These are phyloP conservation scores for Peterozyma xylosa DNA, from an alignment of 805 yeast genomes.

Conservation along the genomic window DNA sequence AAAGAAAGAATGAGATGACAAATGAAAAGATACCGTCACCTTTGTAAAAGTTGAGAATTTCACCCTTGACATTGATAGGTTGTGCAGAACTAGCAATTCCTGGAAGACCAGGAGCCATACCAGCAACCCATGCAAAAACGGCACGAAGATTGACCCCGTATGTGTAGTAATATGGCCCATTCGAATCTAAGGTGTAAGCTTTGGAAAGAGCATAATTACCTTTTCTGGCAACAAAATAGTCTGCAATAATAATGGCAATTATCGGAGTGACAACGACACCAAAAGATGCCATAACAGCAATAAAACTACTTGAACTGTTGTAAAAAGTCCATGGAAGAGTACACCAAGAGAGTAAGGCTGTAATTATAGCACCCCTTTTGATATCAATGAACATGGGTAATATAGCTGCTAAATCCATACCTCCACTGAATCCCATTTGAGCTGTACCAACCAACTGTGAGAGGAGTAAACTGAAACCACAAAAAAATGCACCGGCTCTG, in stretches of 20 bases:
- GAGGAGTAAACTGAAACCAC: conserved; percentile 24
- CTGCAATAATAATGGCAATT: conserved; percentile 26
- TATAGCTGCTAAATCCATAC: conserved; percentile 34
- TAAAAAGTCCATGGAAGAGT: conserved; percentile 32
- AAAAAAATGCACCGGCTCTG: conserved; percentile 34
- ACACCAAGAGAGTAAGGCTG: conserved; percentile 27
- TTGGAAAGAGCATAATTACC: conserved; percentile 24
- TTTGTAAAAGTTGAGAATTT: conserved; percentile 20
- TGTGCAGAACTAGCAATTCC: conserved; percentile 26
- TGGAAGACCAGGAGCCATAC: conserved; percentile 32
- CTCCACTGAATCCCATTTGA: conserved; percentile 28
- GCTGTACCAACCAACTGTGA: conserved; percentile 30
- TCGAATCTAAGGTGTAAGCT: conserved; percentile 21
- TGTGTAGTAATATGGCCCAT: conserved; percentile 22
- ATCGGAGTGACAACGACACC: conserved; percentile 29
- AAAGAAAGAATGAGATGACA: conserved; percentile 18
- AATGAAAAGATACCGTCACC: conserved; percentile 23
- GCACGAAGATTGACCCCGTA: conserved; percentile 24
- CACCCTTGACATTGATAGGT: conserved; percentile 13
- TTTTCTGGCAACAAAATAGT: conserved; percentile 25
- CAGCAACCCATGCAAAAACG: conserved; percentile 19
- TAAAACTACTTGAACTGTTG: conserved; percentile 26
- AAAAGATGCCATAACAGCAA: conserved; percentile 29
- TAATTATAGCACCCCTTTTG: conserved; percentile 26
- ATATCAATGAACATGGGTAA: conserved; percentile 32